Percentiles rank a stretch among this genome's conserved stretches.
Conservation (phyloP, 129 eudicot genomes). For the Lactuca saligna region DNA sequence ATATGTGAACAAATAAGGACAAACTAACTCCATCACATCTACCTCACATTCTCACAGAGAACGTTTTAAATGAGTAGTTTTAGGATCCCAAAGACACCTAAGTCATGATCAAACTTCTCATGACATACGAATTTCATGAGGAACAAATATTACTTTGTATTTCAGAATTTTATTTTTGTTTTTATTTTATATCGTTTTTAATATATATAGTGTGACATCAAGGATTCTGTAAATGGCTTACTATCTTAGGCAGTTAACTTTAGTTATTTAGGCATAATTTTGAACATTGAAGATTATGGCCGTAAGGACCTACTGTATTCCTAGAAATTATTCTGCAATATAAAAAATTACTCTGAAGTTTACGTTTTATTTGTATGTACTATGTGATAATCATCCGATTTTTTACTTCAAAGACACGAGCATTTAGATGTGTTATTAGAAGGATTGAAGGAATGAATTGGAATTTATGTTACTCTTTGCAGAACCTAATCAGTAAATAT, state of each 20-base stretch:
- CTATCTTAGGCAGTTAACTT: not conserved
- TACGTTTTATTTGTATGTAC: not conserved
- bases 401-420: not conserved
- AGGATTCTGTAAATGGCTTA: not conserved
- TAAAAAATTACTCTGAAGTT: too few species aligned
- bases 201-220: not conserved
- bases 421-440: too few species aligned
- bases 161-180: not conserved
- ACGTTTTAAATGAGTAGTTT: not conserved
- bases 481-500: not conserved
- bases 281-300: not conserved
- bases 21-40: not conserved
- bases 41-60: not conserved
- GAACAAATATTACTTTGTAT: not conserved
- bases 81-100: constrained; percentile 3
- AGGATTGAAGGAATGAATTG: not conserved
- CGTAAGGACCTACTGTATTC: too few species aligned
- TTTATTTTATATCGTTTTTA: too few species aligned
- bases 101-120: not conserved
- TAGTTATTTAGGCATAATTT: not conserved
- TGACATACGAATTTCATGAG: constrained; percentile 4
- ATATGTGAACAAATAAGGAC: too few species aligned
- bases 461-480: not conserved
- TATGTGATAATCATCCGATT: not conserved
- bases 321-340: too few species aligned